Base-by-base conservation (phyloP, 2,329 filamentous ascomycete species). In the Botryotinia convoluta region DNA sequence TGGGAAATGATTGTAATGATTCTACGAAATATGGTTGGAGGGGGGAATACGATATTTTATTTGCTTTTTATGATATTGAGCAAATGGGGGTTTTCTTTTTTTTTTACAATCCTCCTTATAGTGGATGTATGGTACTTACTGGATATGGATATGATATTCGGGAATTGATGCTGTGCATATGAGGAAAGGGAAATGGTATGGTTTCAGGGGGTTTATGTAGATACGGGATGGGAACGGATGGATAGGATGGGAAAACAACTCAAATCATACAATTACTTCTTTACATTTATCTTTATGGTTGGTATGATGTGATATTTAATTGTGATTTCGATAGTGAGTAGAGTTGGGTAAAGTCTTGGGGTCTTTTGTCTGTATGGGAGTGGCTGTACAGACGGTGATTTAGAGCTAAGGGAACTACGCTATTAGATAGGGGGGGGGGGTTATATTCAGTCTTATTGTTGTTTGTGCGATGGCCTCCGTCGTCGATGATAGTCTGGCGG, bases 1-100 rank as follows among this genome's bases (percentile, higher is more conserved):
- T 67, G 29, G 70, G 70, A 67, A 59, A 72, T 67, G 48, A 72
- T 72, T 72, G 70, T 65, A 67, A 72, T 14, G 70, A 67, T 67
- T 48, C 59, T 22, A 72, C 26, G 70, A 72, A 48, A 44, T 42
- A 57, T 67, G 60, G 44, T 51, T 32, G 57, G 14, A 32, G 18
- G n/a, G 44, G 12, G 22, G 1, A 14, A 32, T 32, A 16, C 35
- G 35, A 18, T 35, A 20, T 37, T 44, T 54, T 32, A 29, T 57
- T 57, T 57, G 51, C n/a, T 42, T 63, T 51, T 48, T 18, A 63
- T 42, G 35, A 54, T 39, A 39, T 64, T 37, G n/a, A 64, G 60
- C n/a, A 65, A 35, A 16, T 59, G 29, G 39, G 39, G 39, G 44
- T 14, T 39, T 26, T 6, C 18, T 22, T 61, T 63, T 61, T 61